phyloP scores from a whole-genome alignment of 2,329 filamentous ascomycete genomes.

The Pseudogymnoascus sp. region DNA sequence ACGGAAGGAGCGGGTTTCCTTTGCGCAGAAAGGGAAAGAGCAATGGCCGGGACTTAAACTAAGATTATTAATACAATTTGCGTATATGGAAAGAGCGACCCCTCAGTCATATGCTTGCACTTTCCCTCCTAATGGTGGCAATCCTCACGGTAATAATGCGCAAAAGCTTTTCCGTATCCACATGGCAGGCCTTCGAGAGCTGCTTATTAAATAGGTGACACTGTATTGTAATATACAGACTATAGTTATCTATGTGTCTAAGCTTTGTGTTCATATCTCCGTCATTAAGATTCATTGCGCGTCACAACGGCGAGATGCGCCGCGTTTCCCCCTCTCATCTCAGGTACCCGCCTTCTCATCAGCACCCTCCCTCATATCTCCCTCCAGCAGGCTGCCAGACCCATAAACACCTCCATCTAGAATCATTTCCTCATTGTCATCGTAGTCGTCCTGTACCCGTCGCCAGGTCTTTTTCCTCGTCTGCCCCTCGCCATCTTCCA shows the following conservation, averaged over 20 bases:
- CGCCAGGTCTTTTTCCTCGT: constrained; percentile 30
- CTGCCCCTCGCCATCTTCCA: constrained; percentile 14
- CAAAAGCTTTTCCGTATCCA: background rate
- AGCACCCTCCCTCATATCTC: constrained; percentile 15
- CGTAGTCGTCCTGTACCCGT: constrained; percentile 34
- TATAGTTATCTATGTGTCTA: background rate
- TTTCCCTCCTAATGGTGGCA: background rate
- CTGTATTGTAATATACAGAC: background rate
- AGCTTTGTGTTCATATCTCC: background rate
- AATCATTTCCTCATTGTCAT: constrained; percentile 34
- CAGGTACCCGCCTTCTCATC: constrained; percentile 15
- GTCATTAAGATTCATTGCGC: constrained; percentile 1
- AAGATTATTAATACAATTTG: background rate
- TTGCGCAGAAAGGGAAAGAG: background rate
- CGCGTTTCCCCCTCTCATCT: background rate
- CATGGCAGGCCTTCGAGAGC: background rate
- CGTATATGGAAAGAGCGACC: background rate
- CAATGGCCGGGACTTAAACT: background rate
- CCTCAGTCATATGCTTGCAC: background rate
- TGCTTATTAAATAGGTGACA: background rate
- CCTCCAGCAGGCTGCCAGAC: constrained; percentile 1
- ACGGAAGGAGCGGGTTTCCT: background rate
- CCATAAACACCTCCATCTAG: constrained; percentile 32
- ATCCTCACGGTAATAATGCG: background rate
- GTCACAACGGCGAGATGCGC: background rate